Base-by-base conservation (phyloP, 1,284 basidiomycete genomes). In the Puccinia coronata region DNA sequence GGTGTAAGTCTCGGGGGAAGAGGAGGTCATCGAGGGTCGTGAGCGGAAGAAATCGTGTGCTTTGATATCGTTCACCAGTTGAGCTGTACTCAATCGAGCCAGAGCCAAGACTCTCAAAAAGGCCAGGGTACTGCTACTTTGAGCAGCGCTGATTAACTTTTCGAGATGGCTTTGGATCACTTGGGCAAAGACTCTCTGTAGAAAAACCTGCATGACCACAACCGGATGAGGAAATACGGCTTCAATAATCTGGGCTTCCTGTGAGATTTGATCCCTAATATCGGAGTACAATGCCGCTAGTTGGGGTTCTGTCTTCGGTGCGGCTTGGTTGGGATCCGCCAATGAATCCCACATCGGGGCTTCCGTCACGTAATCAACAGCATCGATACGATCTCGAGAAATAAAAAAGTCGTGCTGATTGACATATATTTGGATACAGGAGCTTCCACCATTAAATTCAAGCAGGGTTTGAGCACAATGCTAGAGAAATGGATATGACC, bases 371-470 rank as follows among this genome's bases (percentile, higher is more conserved):
- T 83, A 82, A 5, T 86, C 86, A 28, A 87, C 86, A 53, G 88
- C 88, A 49, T 87, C 82, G 14, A 88, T 85, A 79, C 92, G 91
- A 85, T 97, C 96, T 82, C 88, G 88, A n/a, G 88, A 88, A 86
- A 98, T 97, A 88, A 98, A 98, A 88, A 98, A 98, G 86, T 99
- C 97, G 85, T 99, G 97, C 87, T 99, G 97, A 85, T 99, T 99
- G 82, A 99, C 97, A 85, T 99, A 99, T 41, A 99, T 94, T 87
- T 98, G 96, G 6, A 99, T 93, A 85, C 96, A 99, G 5, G 94
- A 96, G 53, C 92, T 90, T 14, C 97, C 97, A 3, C 97, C 97
- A 84, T 99, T 99, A 88, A 99, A 99, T 85, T 98, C 96, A 63
- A 98, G 90, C 4, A 99, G 88, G 1, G 95, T 97, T 87, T 96